Percentiles rank a stretch among this genome's conserved stretches.
phyloP scores from a whole-genome alignment of 139 green algal genomes.

The Closterium sp. region DNA sequence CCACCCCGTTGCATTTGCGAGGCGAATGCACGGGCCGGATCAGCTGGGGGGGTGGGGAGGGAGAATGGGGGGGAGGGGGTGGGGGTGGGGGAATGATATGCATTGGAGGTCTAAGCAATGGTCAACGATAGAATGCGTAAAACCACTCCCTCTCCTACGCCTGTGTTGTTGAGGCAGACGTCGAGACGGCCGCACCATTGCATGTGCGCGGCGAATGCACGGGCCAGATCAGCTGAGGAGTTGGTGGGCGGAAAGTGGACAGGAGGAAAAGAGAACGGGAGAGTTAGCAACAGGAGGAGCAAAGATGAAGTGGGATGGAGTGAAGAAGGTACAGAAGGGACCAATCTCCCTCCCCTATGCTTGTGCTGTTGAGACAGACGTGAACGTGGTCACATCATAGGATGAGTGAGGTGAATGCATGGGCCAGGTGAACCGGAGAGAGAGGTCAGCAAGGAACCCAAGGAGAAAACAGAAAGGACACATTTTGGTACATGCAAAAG shows the following conservation, averaged over 20 bases:
- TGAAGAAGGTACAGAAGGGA: too few relatives aligned
- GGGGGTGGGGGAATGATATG: too few relatives aligned
- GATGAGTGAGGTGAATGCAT: slow-evolving; percentile 20
- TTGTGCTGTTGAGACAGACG: slow-evolving; percentile 54
- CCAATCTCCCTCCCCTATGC: slow-evolving; percentile 35
- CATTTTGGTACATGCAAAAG: too few relatives aligned
- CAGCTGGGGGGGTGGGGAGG: background rate
- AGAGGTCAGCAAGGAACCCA: background rate
- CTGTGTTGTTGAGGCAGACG: slow-evolving; percentile 55
- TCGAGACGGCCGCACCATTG: slow-evolving; percentile 16
- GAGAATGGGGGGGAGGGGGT: too few relatives aligned
- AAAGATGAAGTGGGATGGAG: too few relatives aligned
- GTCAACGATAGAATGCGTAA: too few relatives aligned
- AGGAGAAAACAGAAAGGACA: background rate
- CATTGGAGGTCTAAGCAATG: too few relatives aligned
- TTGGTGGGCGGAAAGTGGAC: too few relatives aligned
- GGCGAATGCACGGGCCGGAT: slow-evolving; percentile 36
- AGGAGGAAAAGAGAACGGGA: too few relatives aligned
- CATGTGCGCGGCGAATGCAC: slow-evolving; percentile 47
- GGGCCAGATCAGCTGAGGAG: slow-evolving; percentile 22
- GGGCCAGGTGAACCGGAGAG: slow-evolving; percentile 27
- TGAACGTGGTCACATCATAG: slow-evolving; percentile 23
- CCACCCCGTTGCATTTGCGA: slow-evolving; percentile 30
- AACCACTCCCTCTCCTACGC: slow-evolving; percentile 31
- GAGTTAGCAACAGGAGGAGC: background rate